Conservation (phyloP, 345 rosid genomes). For the Hibiscus mutabilis region DNA sequence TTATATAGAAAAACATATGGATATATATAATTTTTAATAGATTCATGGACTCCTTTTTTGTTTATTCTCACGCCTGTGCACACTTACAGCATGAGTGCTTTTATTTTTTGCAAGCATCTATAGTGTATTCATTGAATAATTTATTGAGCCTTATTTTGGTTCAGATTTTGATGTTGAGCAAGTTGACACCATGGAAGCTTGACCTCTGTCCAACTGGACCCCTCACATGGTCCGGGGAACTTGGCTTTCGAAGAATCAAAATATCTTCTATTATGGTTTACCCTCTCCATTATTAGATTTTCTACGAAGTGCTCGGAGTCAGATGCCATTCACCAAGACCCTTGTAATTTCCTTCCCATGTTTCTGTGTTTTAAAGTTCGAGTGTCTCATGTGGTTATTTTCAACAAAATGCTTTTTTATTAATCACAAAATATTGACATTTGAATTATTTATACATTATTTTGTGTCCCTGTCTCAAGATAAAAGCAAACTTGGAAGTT, state of each 20-base stretch:
- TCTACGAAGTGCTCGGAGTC: constrained; percentile 44
- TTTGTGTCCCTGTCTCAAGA: constrained; percentile 27
- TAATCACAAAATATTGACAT: neutral
- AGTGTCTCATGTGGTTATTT: neutral
- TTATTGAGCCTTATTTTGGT: constrained; percentile 15
- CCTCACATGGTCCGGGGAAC: constrained; percentile 92
- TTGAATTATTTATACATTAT: neutral
- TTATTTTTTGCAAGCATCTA: neutral
- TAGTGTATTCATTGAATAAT: neutral
- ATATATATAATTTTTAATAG: neutral
- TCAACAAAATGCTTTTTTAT: neutral
- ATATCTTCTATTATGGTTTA: constrained; percentile 68
- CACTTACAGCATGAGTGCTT: neutral
- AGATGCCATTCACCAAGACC: constrained; percentile 3
- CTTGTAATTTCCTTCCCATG: constrained; percentile 34
- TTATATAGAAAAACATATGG: neutral
- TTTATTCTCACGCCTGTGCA: neutral
- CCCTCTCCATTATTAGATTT: constrained; percentile 66
- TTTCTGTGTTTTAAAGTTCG: neutral
- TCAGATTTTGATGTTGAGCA: constrained; percentile 64
- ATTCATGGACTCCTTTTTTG: no score
- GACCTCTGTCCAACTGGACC: constrained; percentile 35
- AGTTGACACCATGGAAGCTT: constrained; percentile 27
- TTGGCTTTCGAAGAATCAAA: constrained; percentile 68
- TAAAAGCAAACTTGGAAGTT: constrained; percentile 39